Evolutionary conservation across 2,329 filamentous ascomycete species (phyloP).

Genomic region (Alternaria triticimaculans): DNA sequence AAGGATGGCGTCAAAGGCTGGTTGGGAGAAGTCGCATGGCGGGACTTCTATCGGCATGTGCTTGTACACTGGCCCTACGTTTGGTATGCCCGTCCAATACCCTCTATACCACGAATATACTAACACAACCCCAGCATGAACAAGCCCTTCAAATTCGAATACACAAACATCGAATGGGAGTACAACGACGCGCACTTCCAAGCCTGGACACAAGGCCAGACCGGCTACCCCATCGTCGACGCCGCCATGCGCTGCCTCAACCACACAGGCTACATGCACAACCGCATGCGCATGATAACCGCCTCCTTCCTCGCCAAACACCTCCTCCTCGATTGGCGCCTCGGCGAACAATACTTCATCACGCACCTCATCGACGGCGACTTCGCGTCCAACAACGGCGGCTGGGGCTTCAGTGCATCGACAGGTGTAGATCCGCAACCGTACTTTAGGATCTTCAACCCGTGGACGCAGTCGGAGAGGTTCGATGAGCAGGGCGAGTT

Average conservation of each 20-base stretch:
- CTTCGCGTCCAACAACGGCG: slow-evolving; percentile 63
- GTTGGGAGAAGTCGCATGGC: slow-evolving; percentile 61
- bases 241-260: slow-evolving; percentile 61
- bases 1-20: slow-evolving; percentile 53
- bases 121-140: slow-evolving; percentile 62
- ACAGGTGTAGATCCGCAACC: slow-evolving; percentile 85
- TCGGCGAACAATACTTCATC: slow-evolving; percentile 60
- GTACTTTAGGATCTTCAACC: slow-evolving; percentile 92
- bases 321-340: slow-evolving; percentile 58
- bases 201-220: slow-evolving; percentile 64
- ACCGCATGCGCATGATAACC: slow-evolving; percentile 59
- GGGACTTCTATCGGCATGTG: slow-evolving; percentile 65
- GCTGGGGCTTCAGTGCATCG: slow-evolving; percentile 70
- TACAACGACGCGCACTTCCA: slow-evolving; percentile 61
- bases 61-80: slow-evolving; percentile 85
- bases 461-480: slow-evolving; percentile 81
- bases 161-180: slow-evolving; percentile 82
- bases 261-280: slow-evolving; percentile 60
- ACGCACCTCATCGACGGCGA: slow-evolving; percentile 57
- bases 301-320: slow-evolving; percentile 59
- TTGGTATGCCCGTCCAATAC: slow-evolving; percentile 59
- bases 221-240: slow-evolving; percentile 59
- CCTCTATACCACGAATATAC: neutral
- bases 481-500: slow-evolving; percentile 82
- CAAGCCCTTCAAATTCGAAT: slow-evolving; percentile 83